Conservation (phyloP, 1,284 basidiomycete species). For the Lignosus rhinocerotis region DNA sequence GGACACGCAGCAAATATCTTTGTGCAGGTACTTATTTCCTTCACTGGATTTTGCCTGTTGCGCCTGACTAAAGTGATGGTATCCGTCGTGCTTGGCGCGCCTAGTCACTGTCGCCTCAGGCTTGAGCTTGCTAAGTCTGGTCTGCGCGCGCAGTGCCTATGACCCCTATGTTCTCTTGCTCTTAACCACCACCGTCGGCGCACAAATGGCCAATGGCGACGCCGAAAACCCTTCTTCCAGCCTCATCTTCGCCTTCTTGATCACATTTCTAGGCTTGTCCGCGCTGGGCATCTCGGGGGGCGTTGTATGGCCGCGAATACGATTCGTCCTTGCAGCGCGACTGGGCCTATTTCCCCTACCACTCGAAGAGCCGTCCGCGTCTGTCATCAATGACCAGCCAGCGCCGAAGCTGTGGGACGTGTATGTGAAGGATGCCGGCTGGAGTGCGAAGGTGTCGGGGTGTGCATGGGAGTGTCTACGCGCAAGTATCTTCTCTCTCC, state of each 20-base stretch:
- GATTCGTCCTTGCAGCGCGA: conserved; percentile 1
- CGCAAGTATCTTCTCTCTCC: conserved; percentile 15
- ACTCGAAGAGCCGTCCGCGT: not conserved
- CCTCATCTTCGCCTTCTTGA: conserved; percentile 19
- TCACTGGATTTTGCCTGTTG: too few relatives aligned
- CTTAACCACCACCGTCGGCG: not conserved
- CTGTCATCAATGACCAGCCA: not conserved
- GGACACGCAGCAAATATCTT: too few relatives aligned
- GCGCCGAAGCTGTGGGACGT: conserved; percentile 16
- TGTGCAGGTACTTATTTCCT: too few relatives aligned
- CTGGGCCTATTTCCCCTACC: not conserved
- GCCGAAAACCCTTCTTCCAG: conserved; percentile 7
- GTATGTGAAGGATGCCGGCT: conserved; percentile 10
- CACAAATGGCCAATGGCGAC: conserved; percentile 2
- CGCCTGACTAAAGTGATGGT: too few relatives aligned
- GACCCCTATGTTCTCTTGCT: too few relatives aligned
- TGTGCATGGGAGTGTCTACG: conserved; percentile 19
- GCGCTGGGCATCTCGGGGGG: conserved; percentile 8
- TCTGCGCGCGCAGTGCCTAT: too few relatives aligned
- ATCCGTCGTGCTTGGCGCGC: too few relatives aligned
- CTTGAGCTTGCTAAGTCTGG: too few relatives aligned
- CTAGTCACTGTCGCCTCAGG: too few relatives aligned
- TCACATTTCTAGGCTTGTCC: conserved; percentile 16
- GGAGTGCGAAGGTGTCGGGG: conserved; percentile 7
- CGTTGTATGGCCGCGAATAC: conserved; percentile 13